Evolutionary conservation across 2,329 filamentous ascomycete species (phyloP).

Genomic region (Aschersonia sp.): DNA sequence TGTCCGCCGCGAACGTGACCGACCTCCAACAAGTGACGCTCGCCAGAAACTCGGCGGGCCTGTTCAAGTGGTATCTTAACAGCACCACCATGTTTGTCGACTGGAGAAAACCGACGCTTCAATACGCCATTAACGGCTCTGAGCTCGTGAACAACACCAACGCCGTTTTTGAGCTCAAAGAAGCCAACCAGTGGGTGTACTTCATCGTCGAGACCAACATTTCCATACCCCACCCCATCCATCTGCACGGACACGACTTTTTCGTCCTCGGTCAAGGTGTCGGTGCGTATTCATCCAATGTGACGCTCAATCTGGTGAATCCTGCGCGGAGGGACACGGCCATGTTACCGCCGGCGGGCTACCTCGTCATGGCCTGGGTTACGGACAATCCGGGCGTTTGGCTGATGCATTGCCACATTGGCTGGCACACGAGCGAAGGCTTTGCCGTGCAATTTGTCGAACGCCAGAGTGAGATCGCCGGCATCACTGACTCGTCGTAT

Average conservation of each 20-base stretch:
- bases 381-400: conserved; percentile 34
- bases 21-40: neutral
- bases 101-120: conserved; percentile 15
- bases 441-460: conserved; percentile 2
- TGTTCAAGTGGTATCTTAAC: conserved; percentile 7
- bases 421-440: conserved; percentile 21
- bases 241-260: conserved; percentile 22
- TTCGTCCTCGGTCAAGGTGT: conserved; percentile 11
- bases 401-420: conserved; percentile 36
- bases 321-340: conserved; percentile 38
- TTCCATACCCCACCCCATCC: conserved; percentile 17
- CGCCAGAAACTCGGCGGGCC: neutral
- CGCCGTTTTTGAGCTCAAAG: conserved; percentile 14
- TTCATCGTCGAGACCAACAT: conserved; percentile 12
- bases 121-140: conserved; percentile 8
- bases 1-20: neutral
- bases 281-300: conserved; percentile 8
- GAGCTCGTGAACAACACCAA: conserved; percentile 10
- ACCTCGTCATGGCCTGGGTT: conserved; percentile 34
- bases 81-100: conserved; percentile 16
- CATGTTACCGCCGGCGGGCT: conserved; percentile 26
- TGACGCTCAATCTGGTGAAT: conserved; percentile 16
- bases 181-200: conserved; percentile 15
- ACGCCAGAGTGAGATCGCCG: conserved; percentile 1
- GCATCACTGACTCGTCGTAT: neutral